Conservation (phyloP, 2,329 filamentous ascomycete species). For the Aspergillus quadrilineatus region DNA sequence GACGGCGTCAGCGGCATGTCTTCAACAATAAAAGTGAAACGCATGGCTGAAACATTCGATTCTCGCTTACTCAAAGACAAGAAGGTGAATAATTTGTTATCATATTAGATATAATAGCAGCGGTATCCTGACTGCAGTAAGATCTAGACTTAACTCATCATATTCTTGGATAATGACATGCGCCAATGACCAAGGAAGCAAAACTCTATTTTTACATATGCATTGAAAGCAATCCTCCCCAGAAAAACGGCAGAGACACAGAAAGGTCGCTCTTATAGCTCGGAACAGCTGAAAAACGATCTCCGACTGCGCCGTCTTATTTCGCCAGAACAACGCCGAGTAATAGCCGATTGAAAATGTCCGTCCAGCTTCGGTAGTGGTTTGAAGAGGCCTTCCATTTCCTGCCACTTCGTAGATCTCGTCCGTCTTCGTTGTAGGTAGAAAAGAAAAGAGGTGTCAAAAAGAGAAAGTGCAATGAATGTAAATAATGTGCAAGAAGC, state of each 20-base stretch:
- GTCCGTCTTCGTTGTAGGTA: slow-evolving; percentile 13
- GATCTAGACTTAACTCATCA: slow-evolving; percentile 28
- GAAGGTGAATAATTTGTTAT: not conserved
- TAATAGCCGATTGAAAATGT: slow-evolving; percentile 33
- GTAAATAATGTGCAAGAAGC: slow-evolving; percentile 40
- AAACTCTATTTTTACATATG: slow-evolving; percentile 43
- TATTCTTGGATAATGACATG: slow-evolving; percentile 37
- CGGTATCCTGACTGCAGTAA: slow-evolving; percentile 6
- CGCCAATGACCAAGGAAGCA: slow-evolving; percentile 36
- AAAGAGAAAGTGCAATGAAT: slow-evolving; percentile 8
- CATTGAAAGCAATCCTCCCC: slow-evolving; percentile 22
- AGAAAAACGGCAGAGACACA: slow-evolving; percentile 16
- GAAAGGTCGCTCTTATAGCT: slow-evolving; percentile 21
- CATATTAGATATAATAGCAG: slow-evolving; percentile 1
- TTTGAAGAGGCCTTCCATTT: slow-evolving; percentile 19
- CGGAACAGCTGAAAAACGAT: slow-evolving; percentile 31
- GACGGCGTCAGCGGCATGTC: not conserved
- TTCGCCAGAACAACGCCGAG: slow-evolving; percentile 40
- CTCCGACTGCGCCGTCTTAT: slow-evolving; percentile 33
- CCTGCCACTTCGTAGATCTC: slow-evolving; percentile 13
- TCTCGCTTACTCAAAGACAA: not conserved
- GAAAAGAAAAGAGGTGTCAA: slow-evolving; percentile 13
- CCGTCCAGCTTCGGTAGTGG: slow-evolving; percentile 23
- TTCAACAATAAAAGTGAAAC: not conserved
- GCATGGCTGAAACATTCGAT: not conserved